These are phyloP conservation scores for Pseudozyma sp. DNA, from an alignment of 1,284 basidiomycete genomes.

Conservation along the genomic window DNA sequence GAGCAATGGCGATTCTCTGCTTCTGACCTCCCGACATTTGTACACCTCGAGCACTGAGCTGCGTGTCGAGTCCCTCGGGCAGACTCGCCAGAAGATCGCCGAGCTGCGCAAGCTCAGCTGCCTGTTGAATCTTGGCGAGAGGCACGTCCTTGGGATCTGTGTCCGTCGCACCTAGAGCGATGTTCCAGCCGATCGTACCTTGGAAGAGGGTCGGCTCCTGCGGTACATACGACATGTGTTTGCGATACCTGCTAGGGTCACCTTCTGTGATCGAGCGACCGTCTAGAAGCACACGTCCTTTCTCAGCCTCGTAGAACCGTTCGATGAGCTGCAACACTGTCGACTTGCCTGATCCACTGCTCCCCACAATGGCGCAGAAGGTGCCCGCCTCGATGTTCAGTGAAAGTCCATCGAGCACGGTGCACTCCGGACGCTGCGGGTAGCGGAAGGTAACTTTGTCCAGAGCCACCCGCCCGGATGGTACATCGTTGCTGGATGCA, in stretches of 20 bases:
- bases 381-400: conserved; percentile 77
- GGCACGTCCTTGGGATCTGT: conserved; percentile 7
- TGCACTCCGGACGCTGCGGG: conserved; percentile 80
- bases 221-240: conserved; percentile 39
- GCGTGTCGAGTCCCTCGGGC: conserved; percentile 72
- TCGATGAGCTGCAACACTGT: conserved; percentile 86
- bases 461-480: conserved; percentile 70
- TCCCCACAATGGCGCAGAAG: conserved; percentile 89
- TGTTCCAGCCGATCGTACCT: conserved; percentile 48
- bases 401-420: conserved; percentile 53
- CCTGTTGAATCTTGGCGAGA: conserved; percentile 3
- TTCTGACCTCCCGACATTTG: conserved; percentile 52
- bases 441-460: conserved; percentile 91
- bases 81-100: conserved; percentile 36
- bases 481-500: neutral
- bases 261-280: conserved; percentile 24
- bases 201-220: conserved; percentile 40
- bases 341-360: conserved; percentile 82
- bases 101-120: conserved; percentile 3
- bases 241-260: conserved; percentile 17
- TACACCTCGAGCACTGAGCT: conserved; percentile 38
- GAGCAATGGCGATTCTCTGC: conserved; percentile 89
- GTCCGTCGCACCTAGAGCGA: conserved; percentile 30
- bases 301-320: conserved; percentile 77
- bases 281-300: conserved; percentile 66